Base-by-base conservation (phyloP, 345 rosid genomes). In the Eucalyptus sp. region DNA sequence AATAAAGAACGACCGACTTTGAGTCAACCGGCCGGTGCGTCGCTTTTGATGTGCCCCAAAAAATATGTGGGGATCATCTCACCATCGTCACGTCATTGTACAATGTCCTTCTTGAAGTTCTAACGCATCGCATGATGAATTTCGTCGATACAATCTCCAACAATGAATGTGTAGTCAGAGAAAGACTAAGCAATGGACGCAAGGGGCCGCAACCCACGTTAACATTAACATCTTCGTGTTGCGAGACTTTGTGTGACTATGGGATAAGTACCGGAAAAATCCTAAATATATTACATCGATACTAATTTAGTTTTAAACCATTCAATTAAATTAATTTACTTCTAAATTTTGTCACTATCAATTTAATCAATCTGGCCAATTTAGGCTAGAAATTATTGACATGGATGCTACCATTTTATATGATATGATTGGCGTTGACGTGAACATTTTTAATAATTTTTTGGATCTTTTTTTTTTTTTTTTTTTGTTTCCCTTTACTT, bases 381-480 rank as follows among this genome's bases (percentile, higher is more conserved):
- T 56, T 56, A 56, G 6, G 5, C 62, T 24, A 4, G 8, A 56
- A 56, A 2, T 24, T 56, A 4, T 56, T 56, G 4, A 56, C 6
- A 22, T 56, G 11, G 3, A 20, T 24, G 62, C 62, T 24, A 24
- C 0, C 4, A 0, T 52, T 52, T 18, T 52, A 18, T 52, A 52
- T 52, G 56, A 1, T 52, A 52, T 52, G 24, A 52, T 52, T 1
- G 4, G 10, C 7, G 2, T 0, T 18, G 4, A 52, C 2, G 56
- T 52, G 56, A 18, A 18, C 10, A 52, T 1, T 52, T 52, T 52
- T 52, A 7, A 52, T 52, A 9, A 46, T 8, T 46, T 46, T 46
- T 46, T 46, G 48, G 48, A 43, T 43, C 7, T 7, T 1, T 52
- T 51, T 50, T 6, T 51, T 51, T 17, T 7, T 1, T 52, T 51